These are phyloP conservation scores for Mitragyna speciosa DNA, from an alignment of 257 asterid genomes.

Conservation along the genomic window DNA sequence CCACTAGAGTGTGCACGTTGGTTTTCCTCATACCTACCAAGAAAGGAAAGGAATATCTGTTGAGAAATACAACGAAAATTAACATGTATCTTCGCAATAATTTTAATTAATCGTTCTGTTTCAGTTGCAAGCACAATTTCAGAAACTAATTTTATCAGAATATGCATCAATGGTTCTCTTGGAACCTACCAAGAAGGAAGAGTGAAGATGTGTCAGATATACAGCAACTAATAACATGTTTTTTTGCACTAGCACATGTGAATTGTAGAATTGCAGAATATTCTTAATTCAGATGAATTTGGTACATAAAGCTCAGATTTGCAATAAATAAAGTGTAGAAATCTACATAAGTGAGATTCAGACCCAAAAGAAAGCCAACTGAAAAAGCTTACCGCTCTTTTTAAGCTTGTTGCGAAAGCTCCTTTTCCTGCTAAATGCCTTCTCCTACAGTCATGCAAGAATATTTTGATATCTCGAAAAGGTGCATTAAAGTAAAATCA, in stretches of 20 bases:
- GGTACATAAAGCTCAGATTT: background rate
- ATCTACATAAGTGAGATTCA: background rate
- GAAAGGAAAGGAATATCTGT: background rate
- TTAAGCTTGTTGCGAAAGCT: constrained; percentile 89
- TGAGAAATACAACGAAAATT: background rate
- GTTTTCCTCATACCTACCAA: constrained; percentile 11
- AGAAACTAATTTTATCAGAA: background rate
- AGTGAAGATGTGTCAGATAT: background rate
- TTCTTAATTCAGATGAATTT: background rate
- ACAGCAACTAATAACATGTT: background rate
- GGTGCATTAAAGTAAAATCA: background rate
- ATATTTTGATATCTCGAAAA: constrained; percentile 8
- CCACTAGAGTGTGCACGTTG: background rate
- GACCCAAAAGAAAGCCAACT: background rate
- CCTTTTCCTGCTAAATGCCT: constrained; percentile 93
- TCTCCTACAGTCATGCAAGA: constrained; percentile 59
- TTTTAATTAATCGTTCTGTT: background rate
- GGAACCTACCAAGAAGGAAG: constrained; percentile 3
- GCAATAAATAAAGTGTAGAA: background rate
- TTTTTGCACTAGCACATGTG: background rate
- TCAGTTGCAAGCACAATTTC: background rate
- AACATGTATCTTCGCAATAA: background rate
- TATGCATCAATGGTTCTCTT: constrained; percentile 3
- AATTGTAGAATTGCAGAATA: background rate
- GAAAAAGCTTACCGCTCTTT: constrained; percentile 54